These are phyloP conservation scores for Lactarius evosmus DNA, from an alignment of 768 basidiomycete genomes.

Conservation along the genomic window DNA sequence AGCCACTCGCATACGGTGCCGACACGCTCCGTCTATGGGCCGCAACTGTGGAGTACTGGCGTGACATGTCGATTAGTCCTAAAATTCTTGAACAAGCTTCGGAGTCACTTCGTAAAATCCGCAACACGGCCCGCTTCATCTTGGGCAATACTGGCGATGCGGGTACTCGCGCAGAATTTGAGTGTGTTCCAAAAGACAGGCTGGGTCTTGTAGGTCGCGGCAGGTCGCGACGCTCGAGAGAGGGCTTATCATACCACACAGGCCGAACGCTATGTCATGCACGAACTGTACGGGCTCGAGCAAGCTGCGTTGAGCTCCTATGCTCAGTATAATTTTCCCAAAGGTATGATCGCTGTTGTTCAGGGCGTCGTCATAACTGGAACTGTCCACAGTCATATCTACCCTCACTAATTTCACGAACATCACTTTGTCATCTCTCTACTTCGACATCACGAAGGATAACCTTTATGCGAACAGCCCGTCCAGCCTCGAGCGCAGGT, in stretches of 20 bases:
- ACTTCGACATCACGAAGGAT: slow-evolving; percentile 92
- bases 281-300: slow-evolving; percentile 76
- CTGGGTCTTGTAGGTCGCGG: slow-evolving; percentile 59
- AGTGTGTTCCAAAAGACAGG: slow-evolving; percentile 43
- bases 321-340: slow-evolving; percentile 71
- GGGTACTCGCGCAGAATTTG: slow-evolving; percentile 29
- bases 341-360: slow-evolving; percentile 48
- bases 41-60: slow-evolving; percentile 85
- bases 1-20: slow-evolving; percentile 76
- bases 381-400: slow-evolving; percentile 53
- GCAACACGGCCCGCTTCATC: slow-evolving; percentile 84
- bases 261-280: slow-evolving; percentile 85
- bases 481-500: slow-evolving; percentile 52
- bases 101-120: slow-evolving; percentile 76
- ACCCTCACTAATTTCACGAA: slow-evolving; percentile 76
- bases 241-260: slow-evolving; percentile 36
- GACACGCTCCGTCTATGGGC: slow-evolving; percentile 90
- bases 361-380: slow-evolving; percentile 11
- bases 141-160: slow-evolving; percentile 68
- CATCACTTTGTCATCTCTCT: slow-evolving; percentile 81
- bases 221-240: slow-evolving; percentile 6
- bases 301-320: slow-evolving; percentile 65
- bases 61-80: slow-evolving; percentile 83
- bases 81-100: slow-evolving; percentile 70
- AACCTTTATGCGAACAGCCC: slow-evolving; percentile 70